These are phyloP conservation scores for Schwanniomyces polymorphus DNA, from an alignment of 805 yeast species.

Conservation along the genomic window DNA sequence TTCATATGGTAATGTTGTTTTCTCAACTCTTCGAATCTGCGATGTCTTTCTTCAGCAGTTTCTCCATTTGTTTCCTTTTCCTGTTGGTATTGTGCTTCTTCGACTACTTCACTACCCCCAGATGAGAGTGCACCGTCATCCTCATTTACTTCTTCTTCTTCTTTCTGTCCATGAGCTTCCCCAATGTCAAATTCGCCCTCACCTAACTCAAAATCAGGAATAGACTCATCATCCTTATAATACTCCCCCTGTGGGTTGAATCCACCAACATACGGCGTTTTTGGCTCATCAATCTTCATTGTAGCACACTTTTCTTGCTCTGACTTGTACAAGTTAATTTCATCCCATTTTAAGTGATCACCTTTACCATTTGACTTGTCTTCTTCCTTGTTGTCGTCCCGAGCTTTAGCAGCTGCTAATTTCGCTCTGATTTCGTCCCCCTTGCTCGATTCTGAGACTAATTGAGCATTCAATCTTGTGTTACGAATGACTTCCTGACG, in stretches of 20 bases:
- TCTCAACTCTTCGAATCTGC: conserved; percentile 72
- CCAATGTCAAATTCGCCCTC: conserved; percentile 49
- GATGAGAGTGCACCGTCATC: conserved; percentile 19
- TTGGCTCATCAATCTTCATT: conserved; percentile 90
- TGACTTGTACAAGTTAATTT: conserved; percentile 66
- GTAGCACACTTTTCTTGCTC: conserved; percentile 74
- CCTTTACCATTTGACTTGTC: conserved; percentile 3
- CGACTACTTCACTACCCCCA: conserved; percentile 43
- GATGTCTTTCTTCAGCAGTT: conserved; percentile 62
- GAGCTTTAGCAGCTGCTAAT: conserved; percentile 38
- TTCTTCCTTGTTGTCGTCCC: conserved; percentile 5
- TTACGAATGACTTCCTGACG: conserved; percentile 77
- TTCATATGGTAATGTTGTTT: conserved; percentile 74
- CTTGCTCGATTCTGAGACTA: conserved; percentile 33
- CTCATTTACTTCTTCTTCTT: conserved; percentile 1
- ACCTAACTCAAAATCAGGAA: conserved; percentile 57
- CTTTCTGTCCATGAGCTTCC: conserved; percentile 15
- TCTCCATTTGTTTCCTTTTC: conserved; percentile 38
- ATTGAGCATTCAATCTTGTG: conserved; percentile 71
- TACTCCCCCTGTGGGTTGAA: conserved; percentile 80
- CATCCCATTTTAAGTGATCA: conserved; percentile 78
- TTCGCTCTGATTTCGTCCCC: conserved; percentile 50
- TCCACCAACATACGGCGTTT: conserved; percentile 93
- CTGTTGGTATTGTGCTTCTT: conserved; percentile 23
- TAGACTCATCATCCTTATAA: conserved; percentile 65